Evolutionary conservation across 805 yeast genomes (phyloP).

Genomic region (Cyberlindnera japonica): DNA sequence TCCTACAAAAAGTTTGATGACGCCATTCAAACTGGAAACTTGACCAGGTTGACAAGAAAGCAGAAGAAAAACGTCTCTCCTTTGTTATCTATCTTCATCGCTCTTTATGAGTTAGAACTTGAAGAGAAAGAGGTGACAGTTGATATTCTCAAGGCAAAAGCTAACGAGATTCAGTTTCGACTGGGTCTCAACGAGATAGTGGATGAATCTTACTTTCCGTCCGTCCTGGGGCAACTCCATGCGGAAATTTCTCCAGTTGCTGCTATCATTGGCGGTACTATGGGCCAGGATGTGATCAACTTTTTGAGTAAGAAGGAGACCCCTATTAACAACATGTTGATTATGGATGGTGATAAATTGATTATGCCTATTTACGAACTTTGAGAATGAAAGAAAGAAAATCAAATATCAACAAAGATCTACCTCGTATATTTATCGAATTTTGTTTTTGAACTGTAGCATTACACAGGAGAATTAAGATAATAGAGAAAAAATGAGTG

Average conservation of each 20-base stretch:
- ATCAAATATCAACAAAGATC: too few species aligned
- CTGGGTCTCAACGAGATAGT: constrained; percentile 41
- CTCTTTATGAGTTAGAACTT: constrained; percentile 47
- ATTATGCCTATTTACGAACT: constrained; percentile 74
- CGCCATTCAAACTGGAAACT: constrained; percentile 28
- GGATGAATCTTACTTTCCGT: constrained; percentile 38
- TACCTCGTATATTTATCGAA: too few species aligned
- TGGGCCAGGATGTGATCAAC: constrained; percentile 90
- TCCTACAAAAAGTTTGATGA: constrained; percentile 35
- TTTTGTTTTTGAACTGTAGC: too few species aligned
- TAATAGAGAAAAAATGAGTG: too few species aligned
- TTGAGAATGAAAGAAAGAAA: too few species aligned
- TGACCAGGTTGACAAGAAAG: constrained; percentile 29
- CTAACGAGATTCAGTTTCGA: constrained; percentile 31
- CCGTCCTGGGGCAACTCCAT: constrained; percentile 43
- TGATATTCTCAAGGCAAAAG: constrained; percentile 29
- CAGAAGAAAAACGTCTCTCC: constrained; percentile 50
- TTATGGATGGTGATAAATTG: constrained; percentile 67
- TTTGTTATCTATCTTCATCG: constrained; percentile 54
- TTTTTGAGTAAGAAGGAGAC: constrained; percentile 68
- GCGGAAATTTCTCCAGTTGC: constrained; percentile 79
- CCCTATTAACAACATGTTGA: constrained; percentile 76
- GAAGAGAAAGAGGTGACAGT: constrained; percentile 23
- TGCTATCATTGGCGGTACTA: constrained; percentile 84
- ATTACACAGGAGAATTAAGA: not conserved